Percentiles rank a stretch among this genome's conserved stretches.
These are phyloP conservation scores for Zalerion maritima DNA, from an alignment of 495 filamentous ascomycete species.

Conservation along the genomic window DNA sequence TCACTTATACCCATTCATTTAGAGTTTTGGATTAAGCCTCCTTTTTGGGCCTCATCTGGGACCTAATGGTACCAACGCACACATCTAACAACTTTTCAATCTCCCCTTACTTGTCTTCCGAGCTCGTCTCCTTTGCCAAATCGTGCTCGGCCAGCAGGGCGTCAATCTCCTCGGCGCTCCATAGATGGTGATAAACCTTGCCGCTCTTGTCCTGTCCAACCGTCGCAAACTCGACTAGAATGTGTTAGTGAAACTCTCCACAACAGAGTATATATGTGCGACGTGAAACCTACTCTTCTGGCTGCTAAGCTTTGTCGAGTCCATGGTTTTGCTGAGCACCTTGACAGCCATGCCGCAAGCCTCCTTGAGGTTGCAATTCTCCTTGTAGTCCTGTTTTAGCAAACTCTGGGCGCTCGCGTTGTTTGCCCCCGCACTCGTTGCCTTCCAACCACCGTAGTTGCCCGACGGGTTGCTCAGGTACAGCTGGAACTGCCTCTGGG, in stretches of 20 bases:
- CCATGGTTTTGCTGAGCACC: constrained; percentile 99
- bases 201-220: constrained; percentile 89
- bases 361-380: constrained; percentile 89
- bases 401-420: constrained; percentile 95
- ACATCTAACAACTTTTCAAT: too few relatives aligned
- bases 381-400: constrained; percentile 99
- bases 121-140: constrained; percentile 73
- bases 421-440: constrained; percentile 93
- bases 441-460: constrained; percentile 99
- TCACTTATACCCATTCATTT: too few relatives aligned
- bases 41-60: too few relatives aligned
- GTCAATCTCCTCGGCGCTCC: constrained; percentile 94
- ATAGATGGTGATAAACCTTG: constrained; percentile 94
- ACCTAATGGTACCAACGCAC: too few relatives aligned
- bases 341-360: constrained; percentile 96
- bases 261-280: constrained; percentile 1
- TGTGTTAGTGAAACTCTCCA: constrained; percentile 17
- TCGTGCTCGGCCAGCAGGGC: constrained; percentile 88
- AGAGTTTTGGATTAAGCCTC: too few relatives aligned
- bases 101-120: constrained; percentile 42
- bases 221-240: constrained; percentile 89
- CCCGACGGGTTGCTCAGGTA: constrained; percentile 99
- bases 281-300: constrained; percentile 93
- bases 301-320: constrained; percentile 93
- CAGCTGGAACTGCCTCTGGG: constrained; percentile 89